Base-by-base conservation (phyloP, 768 basidiomycete genomes). In the Tylopilus balloui region DNA sequence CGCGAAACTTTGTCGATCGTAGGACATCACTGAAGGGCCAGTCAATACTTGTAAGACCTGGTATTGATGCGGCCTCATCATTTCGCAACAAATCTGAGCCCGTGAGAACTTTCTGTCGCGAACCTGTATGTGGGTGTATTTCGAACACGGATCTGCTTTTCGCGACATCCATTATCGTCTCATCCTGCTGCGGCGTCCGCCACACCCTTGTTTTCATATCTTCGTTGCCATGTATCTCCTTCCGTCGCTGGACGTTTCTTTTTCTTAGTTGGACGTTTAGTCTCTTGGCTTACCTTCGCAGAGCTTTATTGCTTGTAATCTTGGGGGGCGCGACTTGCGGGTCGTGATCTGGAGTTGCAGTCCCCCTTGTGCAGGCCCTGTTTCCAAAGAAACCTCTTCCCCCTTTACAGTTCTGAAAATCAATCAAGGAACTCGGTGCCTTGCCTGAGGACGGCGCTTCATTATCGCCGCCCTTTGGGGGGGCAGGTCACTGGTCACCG, bases 371-470 rank as follows among this genome's bases (percentile, higher is more conserved):
- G 28, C 46, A 0, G 37, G 51, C 27, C 31, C 58, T 47, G 61
- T 64, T 61, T 53, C 61, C 61, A 63, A 47, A 62, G 60, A 36
- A 56, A 64, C 62, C 21, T 39, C 27, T n/a, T n/a, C 31, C 34
- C 51, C 27, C 27, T 50, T 23, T 13, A 10, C 31, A 8, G 27
- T 53, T 54, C 59, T 52, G 62, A 52, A 64, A 49, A 63, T 64
- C 60, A 46, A 62, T 59, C 47, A 62, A 51, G 62, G 62, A 63
- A 63, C 54, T 8, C 45, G 44, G 62, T 63, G 59, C 62, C 59
- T 64, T 54, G 48, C 23, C 43, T 40, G 47, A 50, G 55, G n/a
- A 28, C 45, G 61, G 58, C 31, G 44, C 36, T 51, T 50, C 51
- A 49, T 50, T 43, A 34, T 43, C 45, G 21, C 53, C 51, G 48